phyloP scores from a whole-genome alignment of 2,329 filamentous ascomycete species.

The Aspergillus texensis region DNA sequence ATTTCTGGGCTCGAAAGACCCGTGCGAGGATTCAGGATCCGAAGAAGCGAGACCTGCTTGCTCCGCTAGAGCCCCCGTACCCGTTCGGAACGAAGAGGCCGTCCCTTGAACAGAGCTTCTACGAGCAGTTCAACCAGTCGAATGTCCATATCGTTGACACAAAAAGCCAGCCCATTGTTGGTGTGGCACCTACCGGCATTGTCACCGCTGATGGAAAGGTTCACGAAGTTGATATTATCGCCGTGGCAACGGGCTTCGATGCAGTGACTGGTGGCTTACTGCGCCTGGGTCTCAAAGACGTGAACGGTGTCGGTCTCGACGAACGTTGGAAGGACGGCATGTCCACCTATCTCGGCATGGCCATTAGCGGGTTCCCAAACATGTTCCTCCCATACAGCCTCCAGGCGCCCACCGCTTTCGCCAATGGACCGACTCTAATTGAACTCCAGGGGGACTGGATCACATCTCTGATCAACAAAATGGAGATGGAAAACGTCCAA shows the following conservation, averaged over 20 bases:
- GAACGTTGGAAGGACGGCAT: slow-evolving; percentile 32
- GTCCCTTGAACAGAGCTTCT: background rate
- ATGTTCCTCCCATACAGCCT: slow-evolving; percentile 54
- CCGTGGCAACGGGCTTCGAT: slow-evolving; percentile 46
- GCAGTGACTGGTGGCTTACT: slow-evolving; percentile 8
- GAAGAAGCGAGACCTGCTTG: background rate
- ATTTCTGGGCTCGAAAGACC: background rate
- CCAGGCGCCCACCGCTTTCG: slow-evolving; percentile 51
- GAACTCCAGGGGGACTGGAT: slow-evolving; percentile 49
- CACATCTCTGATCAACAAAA: slow-evolving; percentile 48
- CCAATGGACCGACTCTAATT: slow-evolving; percentile 47
- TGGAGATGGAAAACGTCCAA: background rate
- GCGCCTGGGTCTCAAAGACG: slow-evolving; percentile 37
- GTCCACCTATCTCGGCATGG: slow-evolving; percentile 42
- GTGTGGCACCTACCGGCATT: background rate
- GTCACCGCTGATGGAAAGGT: slow-evolving; percentile 31
- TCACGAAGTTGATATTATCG: slow-evolving; percentile 40
- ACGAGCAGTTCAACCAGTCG: background rate
- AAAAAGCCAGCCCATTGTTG: background rate
- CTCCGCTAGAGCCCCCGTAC: background rate
- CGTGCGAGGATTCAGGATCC: background rate
- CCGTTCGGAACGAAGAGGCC: background rate
- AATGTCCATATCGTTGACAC: background rate
- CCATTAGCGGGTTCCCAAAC: slow-evolving; percentile 44
- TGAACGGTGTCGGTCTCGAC: slow-evolving; percentile 29